Evolutionary conservation across 176 grass and related monocot genomes (phyloP), one percentile per base, ranked within the genome.

Genomic region (Panicum miliaceum): DNA sequence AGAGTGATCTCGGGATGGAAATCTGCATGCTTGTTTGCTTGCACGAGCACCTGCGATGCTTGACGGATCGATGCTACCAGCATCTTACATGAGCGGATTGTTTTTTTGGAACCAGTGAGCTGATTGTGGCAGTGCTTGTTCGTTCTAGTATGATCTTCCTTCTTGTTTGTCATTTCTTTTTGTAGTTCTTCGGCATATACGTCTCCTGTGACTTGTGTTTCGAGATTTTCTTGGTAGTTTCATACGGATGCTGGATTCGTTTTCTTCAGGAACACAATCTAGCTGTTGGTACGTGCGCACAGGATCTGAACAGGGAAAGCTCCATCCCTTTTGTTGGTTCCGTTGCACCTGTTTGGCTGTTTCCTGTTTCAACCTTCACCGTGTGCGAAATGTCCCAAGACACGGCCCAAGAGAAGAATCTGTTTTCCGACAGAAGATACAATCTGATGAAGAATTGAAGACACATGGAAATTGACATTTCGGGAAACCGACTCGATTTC

Each of bases 1-100:
- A 77, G 85, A 81, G 40, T 82, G 71, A 82, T 37, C 4, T 41
- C n/a, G 63, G 53, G 64, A 13, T 77, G 32, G 40, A 42, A 70
- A 52, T 47, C 63, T 75, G 36, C 69, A 25, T 65, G 16, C 42
- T 12, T 2, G 63, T 57, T 34, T 61, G 35, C 8, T 20, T 77
- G 76, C 76, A 79, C 3, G n/a, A 60, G 12, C 8, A 74, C 27
- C 29, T 73, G 43, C 45, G 9, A 27, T 27, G 42, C 27, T 35
- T 73, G 67, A 70, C 20, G 20, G 54, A 47, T 67, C 34, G 34
- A 27, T 59, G 83, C 26, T 36, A 57, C 16, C 14, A 64, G 41
- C 57, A 73, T 50, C 45, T 23, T 50, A 12, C 47, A 52, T 34
- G 23, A 34, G 50, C 52, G 10, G 23, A 52, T 37, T 51, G 12